phyloP scores from a whole-genome alignment of 352 stramenopile genomes.

The Pythium coloratum region DNA sequence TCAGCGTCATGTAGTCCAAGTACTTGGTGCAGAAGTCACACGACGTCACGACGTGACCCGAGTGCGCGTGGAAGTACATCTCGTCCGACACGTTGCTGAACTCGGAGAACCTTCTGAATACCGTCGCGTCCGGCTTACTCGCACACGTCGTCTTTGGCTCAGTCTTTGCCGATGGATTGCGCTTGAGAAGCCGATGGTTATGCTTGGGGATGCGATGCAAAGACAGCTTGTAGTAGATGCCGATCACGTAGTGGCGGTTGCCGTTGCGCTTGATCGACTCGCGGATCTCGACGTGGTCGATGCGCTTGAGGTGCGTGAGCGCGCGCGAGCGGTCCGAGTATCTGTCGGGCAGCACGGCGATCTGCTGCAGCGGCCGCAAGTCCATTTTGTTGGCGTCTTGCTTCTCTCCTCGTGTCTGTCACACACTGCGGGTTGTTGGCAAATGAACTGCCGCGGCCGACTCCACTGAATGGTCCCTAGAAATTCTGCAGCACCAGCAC shows the following conservation, averaged over 20 bases:
- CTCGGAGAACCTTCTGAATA: conserved; percentile 24
- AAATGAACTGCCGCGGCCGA: neutral
- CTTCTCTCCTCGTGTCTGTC: neutral
- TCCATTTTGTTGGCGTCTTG: neutral
- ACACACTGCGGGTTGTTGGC: neutral
- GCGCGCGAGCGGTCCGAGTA: conserved; percentile 19
- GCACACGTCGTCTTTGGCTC: neutral
- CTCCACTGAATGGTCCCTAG: neutral
- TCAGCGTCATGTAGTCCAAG: conserved; percentile 6
- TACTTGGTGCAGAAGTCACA: conserved; percentile 14
- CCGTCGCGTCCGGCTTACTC: neutral
- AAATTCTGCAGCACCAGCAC: neutral
- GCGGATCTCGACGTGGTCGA: conserved; percentile 15
- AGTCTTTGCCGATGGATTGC: neutral
- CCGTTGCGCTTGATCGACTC: conserved; percentile 12
- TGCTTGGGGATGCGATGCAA: conserved; percentile 10
- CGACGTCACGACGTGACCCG: conserved; percentile 10
- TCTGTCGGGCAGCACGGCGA: conserved; percentile 14
- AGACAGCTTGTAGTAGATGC: conserved; percentile 18
- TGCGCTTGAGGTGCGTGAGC: conserved; percentile 18
- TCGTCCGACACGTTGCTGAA: conserved; percentile 23
- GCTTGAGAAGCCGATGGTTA: neutral
- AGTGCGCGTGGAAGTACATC: conserved; percentile 24
- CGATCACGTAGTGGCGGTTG: conserved; percentile 18
- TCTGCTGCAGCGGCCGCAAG: conserved; percentile 1